Base-by-base conservation (phyloP, 345 rosid genomes). In the Kernera saxatilis region DNA sequence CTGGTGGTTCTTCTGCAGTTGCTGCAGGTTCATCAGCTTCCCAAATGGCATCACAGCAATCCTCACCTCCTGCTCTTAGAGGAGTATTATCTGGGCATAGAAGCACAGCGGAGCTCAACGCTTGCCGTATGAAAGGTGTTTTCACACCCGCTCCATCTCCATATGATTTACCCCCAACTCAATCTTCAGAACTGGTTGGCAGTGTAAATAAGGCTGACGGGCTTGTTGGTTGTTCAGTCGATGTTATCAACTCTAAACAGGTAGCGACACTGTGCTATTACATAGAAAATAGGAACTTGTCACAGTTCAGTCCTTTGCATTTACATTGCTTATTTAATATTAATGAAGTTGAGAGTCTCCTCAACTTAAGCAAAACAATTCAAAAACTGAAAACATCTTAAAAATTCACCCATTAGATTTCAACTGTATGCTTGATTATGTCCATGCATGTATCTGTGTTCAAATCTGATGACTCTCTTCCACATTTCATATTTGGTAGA, bases 41-140 rank as follows among this genome's bases (percentile, higher is more conserved):
- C 14, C 93, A 83, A 54, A 77, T 86, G 78, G 83, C 62, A 69
- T 65, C 92, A 15, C 96, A 85, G 57, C 96, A 78, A 75, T 70
- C 78, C 55, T 83, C 88, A 54, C 83, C 87, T 70, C 50, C 91
- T 77, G 72, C 88, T 36, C 74, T 86, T 36, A 82, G 80, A 83
- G 91, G 84, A 64, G 78, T 80, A 54, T 81, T 90, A 56, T 78
- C 96, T 48, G 85, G 86, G 56, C 85, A 57, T 61, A 84, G 29
- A 64, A 82, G 86, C 75, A 77, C 93, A 35, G 78, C 78, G 53
- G 99, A 92, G 65, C 81, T 86, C 81, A 85, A 81, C 81, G 64
- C 95, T 60, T 75, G 85, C 73, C 86, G 74, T 51, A 77, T 83
- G 87, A 92, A 90, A 84, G 88, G 96, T 78, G 86, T 88, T 78